Conservation (phyloP, 148 eudicot species). For the Chenopodium formosanum region DNA sequence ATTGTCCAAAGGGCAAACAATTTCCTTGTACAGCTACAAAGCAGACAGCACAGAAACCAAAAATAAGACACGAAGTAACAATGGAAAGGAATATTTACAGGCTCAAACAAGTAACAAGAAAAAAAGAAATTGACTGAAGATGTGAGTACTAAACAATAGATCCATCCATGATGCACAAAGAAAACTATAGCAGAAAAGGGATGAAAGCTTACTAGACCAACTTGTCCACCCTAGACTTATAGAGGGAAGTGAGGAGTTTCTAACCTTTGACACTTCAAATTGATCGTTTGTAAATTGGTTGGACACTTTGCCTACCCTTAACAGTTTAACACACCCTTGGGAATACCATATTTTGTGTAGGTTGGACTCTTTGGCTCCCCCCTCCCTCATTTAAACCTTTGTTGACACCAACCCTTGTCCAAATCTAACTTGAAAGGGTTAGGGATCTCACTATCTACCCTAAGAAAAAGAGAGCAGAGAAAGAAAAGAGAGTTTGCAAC, state of each 20-base stretch:
- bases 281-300: too few species aligned
- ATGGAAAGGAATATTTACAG: neutral
- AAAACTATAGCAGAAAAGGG: neutral
- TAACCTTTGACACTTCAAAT: neutral
- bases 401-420: neutral
- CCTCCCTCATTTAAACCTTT: neutral
- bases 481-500: neutral
- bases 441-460: neutral
- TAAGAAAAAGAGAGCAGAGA: neutral
- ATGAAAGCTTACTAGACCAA: neutral
- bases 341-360: neutral
- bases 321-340: too few species aligned
- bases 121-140: too few species aligned
- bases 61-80: neutral
- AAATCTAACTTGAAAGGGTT: neutral
- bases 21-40: constrained; percentile 88
- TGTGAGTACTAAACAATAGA: neutral
- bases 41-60: neutral
- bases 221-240: neutral
- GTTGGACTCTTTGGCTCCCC: neutral
- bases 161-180: neutral
- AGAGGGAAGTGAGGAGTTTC: neutral
- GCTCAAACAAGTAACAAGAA: constrained; percentile 15
- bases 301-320: too few species aligned
- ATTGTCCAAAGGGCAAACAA: constrained; percentile 85